Conservation (phyloP, 208 protist genomes). For the Trypanosoma scelopori region DNA sequence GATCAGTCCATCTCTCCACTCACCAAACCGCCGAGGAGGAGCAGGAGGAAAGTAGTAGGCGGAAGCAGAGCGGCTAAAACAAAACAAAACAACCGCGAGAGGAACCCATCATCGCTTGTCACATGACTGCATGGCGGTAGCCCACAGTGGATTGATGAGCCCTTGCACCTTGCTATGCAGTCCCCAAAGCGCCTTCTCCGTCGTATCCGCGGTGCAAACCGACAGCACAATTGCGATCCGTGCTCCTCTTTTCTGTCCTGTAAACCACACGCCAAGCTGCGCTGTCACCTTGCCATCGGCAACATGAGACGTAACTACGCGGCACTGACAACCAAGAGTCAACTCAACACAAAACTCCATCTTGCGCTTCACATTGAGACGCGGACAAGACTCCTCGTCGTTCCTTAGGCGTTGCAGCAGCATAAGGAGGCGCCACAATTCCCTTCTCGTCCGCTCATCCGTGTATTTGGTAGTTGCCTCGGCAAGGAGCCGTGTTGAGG, state of each 20-base stretch:
- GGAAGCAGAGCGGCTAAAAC: neutral
- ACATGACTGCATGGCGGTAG: constrained; percentile 10
- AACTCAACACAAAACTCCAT: constrained; percentile 28
- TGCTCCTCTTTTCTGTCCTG: neutral
- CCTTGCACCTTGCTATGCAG: constrained; percentile 5
- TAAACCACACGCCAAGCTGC: constrained; percentile 23
- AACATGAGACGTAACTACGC: constrained; percentile 18
- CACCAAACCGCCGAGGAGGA: neutral
- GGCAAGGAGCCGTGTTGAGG: constrained; percentile 22
- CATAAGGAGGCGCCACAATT: constrained; percentile 11
- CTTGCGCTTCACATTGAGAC: constrained; percentile 24
- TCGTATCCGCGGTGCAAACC: constrained; percentile 8
- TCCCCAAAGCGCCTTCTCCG: constrained; percentile 5
- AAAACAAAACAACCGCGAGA: neutral
- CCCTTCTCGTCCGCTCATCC: constrained; percentile 13
- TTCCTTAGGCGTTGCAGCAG: constrained; percentile 16
- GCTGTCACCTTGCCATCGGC: constrained; percentile 11
- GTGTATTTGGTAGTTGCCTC: constrained; percentile 19
- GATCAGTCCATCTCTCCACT: neutral
- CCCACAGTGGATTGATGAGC: constrained; percentile 23
- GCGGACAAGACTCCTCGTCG: constrained; percentile 9
- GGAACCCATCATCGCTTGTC: neutral
- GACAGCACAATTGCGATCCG: constrained; percentile 25
- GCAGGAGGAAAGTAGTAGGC: neutral
- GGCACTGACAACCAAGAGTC: constrained; percentile 31